Evolutionary conservation across 768 basidiomycete genomes (phyloP), one percentile per base, ranked within the genome.

Genomic region (Dacryopinax primogenitus): DNA sequence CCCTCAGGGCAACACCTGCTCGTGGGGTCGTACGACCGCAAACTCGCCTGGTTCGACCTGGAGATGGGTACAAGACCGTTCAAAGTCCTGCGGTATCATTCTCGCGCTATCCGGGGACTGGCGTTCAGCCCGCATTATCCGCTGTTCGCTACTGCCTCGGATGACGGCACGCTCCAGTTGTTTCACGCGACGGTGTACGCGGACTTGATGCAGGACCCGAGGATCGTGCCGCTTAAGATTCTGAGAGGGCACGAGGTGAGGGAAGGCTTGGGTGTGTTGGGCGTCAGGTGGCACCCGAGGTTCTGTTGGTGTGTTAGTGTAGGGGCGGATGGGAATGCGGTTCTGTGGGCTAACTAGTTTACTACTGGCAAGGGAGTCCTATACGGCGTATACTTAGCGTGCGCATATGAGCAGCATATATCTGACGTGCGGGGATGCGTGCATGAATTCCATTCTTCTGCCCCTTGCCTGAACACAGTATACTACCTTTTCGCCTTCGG

Each of bases 31-130:
- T 98, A 98, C 75, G 96, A 99, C 78, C 87, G 90, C 70, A 96
- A 97, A 75, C 78, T 99, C 16, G 94, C 92, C 74, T 99, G 96
- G 96, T 98, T 98, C 75, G 96, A 99, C 78, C 79, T 99, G 69
- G 96, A 98, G 72, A 84, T 99, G 64, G 91, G 88, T 70, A 88
- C 90, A 68, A 96, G 95, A 74, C 96, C 96, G 0, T 99, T 95
- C 82, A 97, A 96, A 77, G 85, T 96, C 64, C 78, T 99, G 70
- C 84, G 92, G 92, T 98, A 98, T 74, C 96, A 99, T 77, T 79
- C 88, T 3, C 87, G 88, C 67, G 96, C 96, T 28, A 88, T 99
- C 66, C 90, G 96, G 65, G 88, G 91, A 11, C 79, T 98, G 62
- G 85, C 88, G 66, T 99, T 95, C 82, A 94, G 96, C 73, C 90